These are phyloP conservation scores for Erythrobasidium yunnanense DNA, from an alignment of 768 basidiomycete genomes.

Conservation along the genomic window DNA sequence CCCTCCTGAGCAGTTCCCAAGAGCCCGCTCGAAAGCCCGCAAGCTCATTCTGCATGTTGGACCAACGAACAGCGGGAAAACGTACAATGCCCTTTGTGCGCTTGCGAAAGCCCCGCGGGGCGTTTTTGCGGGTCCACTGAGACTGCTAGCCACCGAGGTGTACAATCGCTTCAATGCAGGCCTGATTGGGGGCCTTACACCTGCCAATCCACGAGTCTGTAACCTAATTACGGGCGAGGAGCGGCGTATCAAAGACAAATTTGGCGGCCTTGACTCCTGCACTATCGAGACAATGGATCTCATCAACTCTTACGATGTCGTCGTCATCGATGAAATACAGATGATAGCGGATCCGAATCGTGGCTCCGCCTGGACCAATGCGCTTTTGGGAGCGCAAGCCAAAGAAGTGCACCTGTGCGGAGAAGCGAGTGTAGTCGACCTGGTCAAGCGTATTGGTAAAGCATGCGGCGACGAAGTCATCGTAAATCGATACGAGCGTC, in stretches of 20 bases:
- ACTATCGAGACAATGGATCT: constrained; percentile 75
- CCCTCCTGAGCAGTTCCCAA: constrained; percentile 35
- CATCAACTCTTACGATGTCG: constrained; percentile 53
- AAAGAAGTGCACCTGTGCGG: constrained; percentile 87
- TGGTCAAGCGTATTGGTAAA: constrained; percentile 59
- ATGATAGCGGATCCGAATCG: constrained; percentile 72
- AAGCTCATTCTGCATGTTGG: constrained; percentile 91
- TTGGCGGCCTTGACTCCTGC: constrained; percentile 58
- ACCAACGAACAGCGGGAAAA: constrained; percentile 96
- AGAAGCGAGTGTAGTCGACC: constrained; percentile 76
- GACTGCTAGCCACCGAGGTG: constrained; percentile 89
- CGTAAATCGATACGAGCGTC: constrained; percentile 70
- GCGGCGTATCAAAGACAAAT: constrained; percentile 54
- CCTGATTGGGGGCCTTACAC: constrained; percentile 55
- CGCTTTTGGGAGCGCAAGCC: constrained; percentile 64
- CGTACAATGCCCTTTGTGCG: constrained; percentile 79
- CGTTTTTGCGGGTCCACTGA: constrained; percentile 79
- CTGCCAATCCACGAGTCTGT: constrained; percentile 48
- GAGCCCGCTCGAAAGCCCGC: constrained; percentile 60
- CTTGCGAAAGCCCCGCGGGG: constrained; percentile 64
- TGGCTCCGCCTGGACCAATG: constrained; percentile 70
- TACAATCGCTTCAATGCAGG: constrained; percentile 84
- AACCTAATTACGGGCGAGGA: constrained; percentile 92
- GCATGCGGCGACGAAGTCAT: constrained; percentile 71
- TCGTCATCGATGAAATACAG: constrained; percentile 93